Evolutionary conservation across 2,329 filamentous ascomycete genomes (phyloP).

Genomic region (Reticulascus tulasneorum): DNA sequence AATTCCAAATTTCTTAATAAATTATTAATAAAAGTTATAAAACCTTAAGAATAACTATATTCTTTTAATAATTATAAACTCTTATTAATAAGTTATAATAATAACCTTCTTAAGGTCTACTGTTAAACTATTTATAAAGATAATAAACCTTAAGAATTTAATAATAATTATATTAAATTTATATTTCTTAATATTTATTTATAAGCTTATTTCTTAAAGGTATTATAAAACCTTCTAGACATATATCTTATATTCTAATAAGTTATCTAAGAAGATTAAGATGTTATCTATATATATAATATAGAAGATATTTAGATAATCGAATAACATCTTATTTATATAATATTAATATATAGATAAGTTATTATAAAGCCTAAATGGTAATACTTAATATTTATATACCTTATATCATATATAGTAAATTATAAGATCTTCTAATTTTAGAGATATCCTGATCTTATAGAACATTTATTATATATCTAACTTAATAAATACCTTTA

Average conservation of each 20-base stretch:
- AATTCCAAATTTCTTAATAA: not conserved
- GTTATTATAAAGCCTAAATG: not conserved
- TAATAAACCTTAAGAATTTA: too few relatives aligned
- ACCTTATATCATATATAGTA: not conserved
- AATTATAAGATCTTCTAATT: not conserved
- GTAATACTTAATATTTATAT: not conserved
- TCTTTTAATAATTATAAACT: too few relatives aligned
- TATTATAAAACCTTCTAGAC: too few relatives aligned
- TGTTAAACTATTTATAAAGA: too few relatives aligned
- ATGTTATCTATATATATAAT: not conserved
- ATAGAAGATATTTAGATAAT: slow-evolving; percentile 1
- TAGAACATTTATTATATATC: not conserved
- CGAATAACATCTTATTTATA: not conserved
- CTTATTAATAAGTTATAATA: not conserved
- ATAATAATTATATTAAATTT: too few relatives aligned
- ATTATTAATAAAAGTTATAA: too few relatives aligned
- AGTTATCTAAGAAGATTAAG: not conserved
- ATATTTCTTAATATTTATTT: too few relatives aligned
- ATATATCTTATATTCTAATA: not conserved
- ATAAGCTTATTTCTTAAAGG: too few relatives aligned
- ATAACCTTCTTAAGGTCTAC: not conserved
- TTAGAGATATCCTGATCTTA: not conserved
- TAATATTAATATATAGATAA: not conserved
- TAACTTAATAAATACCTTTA: not conserved
- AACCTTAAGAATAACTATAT: too few relatives aligned